phyloP scores from a whole-genome alignment of 345 rosid genomes.

The Geranium rotundifolium region DNA sequence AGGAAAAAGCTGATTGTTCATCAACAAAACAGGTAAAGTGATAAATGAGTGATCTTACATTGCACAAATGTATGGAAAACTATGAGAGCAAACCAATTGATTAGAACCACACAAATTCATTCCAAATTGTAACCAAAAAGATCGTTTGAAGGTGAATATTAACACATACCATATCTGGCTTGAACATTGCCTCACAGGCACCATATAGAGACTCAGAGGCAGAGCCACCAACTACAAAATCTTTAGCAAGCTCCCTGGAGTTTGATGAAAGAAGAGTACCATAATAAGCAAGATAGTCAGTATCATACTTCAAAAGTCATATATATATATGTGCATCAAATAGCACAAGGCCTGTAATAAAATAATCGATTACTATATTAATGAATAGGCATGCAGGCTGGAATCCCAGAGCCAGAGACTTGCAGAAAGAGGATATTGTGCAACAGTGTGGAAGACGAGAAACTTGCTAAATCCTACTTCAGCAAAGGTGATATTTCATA shows the following conservation, averaged over 20 bases:
- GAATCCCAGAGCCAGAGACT: neutral
- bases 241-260: conserved; percentile 85
- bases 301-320: neutral
- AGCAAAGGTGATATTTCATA: neutral
- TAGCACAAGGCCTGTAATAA: neutral
- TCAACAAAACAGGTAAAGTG: no score
- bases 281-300: conserved; percentile 1
- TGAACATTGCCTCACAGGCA: conserved; percentile 90
- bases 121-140: neutral
- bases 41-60: neutral
- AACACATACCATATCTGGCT: conserved; percentile 78
- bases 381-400: neutral
- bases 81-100: no score
- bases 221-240: conserved; percentile 91
- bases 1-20: no score
- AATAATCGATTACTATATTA: neutral
- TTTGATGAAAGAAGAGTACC: conserved; percentile 4
- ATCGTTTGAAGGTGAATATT: neutral
- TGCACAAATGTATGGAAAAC: neutral
- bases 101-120: neutral
- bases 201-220: conserved; percentile 94
- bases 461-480: neutral
- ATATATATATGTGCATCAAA: neutral
- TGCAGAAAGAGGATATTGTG: neutral
- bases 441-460: neutral